These are phyloP conservation scores for Hypoxylon sp. DNA, from an alignment of 2,329 filamentous ascomycete genomes.

Conservation along the genomic window DNA sequence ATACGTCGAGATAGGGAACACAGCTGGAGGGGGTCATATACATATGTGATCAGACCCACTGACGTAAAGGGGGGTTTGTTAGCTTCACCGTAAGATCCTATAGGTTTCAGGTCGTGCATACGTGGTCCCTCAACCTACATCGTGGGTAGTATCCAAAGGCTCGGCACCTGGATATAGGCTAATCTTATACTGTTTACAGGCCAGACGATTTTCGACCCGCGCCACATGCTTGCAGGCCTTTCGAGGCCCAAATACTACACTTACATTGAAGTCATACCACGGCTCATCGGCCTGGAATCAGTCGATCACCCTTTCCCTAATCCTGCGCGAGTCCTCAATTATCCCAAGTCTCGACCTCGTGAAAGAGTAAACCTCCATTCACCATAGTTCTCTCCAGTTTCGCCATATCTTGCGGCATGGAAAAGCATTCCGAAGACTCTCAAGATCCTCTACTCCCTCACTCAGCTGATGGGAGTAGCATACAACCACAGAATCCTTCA, in stretches of 20 bases:
- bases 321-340: background rate
- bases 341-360: background rate
- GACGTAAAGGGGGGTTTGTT: conserved; percentile 10
- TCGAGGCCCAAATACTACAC: conserved; percentile 14
- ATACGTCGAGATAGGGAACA: conserved; percentile 15
- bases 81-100: conserved; percentile 15
- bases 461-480: conserved; percentile 1
- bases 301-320: background rate
- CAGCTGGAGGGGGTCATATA: background rate
- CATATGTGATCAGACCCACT: conserved; percentile 5
- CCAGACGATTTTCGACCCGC: background rate
- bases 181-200: conserved; percentile 13
- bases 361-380: background rate
- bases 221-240: conserved; percentile 21
- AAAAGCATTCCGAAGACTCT: conserved; percentile 27
- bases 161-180: conserved; percentile 23
- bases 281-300: conserved; percentile 4
- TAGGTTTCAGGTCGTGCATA: conserved; percentile 16
- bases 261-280: conserved; percentile 15
- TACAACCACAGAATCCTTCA: background rate
- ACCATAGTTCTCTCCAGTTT: background rate
- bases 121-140: conserved; percentile 5
- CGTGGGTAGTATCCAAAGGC: conserved; percentile 18
- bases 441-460: conserved; percentile 24
- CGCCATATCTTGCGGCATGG: conserved; percentile 8